These are phyloP conservation scores for Pinus tabuliformis DNA, from an alignment of 75 land plant genomes.

Conservation along the genomic window DNA sequence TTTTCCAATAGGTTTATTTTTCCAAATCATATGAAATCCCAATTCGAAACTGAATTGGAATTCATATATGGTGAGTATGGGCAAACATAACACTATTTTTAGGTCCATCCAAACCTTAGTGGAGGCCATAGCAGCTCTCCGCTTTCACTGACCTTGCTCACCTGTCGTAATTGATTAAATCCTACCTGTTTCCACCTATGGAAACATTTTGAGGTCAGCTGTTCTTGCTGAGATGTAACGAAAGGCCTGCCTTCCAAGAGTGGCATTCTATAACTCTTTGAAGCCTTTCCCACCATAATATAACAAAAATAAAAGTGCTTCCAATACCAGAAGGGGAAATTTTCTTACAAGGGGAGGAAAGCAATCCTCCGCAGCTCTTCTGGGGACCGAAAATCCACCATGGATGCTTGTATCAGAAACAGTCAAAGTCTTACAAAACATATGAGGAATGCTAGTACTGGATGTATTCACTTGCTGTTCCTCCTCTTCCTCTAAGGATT, in stretches of 20 bases:
- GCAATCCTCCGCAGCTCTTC: constrained; percentile 91
- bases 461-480: not conserved
- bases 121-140: too few relatives aligned
- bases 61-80: too few relatives aligned
- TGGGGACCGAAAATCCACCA: constrained; percentile 89
- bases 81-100: too few relatives aligned
- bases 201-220: not conserved
- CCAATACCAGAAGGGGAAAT: not conserved
- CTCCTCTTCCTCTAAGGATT: not conserved
- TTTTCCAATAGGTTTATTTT: too few relatives aligned
- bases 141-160: too few relatives aligned
- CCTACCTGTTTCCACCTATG: too few relatives aligned
- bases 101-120: too few relatives aligned
- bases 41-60: too few relatives aligned
- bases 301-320: not conserved
- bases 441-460: constrained; percentile 30
- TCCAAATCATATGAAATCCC: too few relatives aligned
- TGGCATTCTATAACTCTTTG: not conserved
- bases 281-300: not conserved
- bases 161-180: too few relatives aligned
- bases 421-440: constrained; percentile 87
- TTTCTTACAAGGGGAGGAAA: constrained; percentile 77
- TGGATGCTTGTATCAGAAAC: constrained; percentile 89
- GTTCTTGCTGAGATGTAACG: not conserved
- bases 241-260: not conserved